Conservation (phyloP, 257 asterid species). For the Oldenlandia corymbosa region DNA sequence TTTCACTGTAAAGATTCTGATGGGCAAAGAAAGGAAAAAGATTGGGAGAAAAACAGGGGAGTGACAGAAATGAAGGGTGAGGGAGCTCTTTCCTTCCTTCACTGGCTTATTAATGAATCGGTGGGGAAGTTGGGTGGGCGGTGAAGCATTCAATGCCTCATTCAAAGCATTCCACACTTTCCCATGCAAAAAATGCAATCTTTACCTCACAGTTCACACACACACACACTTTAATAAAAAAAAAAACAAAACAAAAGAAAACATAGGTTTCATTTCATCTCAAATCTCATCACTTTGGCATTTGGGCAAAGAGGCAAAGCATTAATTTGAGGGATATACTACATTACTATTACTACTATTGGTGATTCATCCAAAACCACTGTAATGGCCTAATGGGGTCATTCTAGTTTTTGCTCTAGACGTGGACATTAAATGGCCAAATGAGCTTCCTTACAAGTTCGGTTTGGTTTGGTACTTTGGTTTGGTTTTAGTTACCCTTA, state of each 20-base stretch:
- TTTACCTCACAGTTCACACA: not conserved
- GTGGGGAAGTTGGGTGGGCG: constrained; percentile 35
- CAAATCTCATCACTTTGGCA: constrained; percentile 10
- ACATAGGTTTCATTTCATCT: constrained; percentile 3
- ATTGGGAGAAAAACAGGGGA: not conserved
- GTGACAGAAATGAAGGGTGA: too few relatives aligned
- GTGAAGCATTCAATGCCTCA: constrained; percentile 52
- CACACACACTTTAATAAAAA: too few relatives aligned
- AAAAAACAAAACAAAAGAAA: too few relatives aligned
- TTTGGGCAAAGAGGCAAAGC: constrained; percentile 10
- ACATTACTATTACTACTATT: too few relatives aligned
- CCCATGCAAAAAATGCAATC: constrained; percentile 24
- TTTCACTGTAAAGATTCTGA: not conserved
- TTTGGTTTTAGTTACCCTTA: too few relatives aligned
- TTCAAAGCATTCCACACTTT: constrained; percentile 51
- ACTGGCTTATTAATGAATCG: constrained; percentile 31
- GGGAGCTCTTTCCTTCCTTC: too few relatives aligned
- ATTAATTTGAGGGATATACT: not conserved
- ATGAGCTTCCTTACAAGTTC: not conserved
- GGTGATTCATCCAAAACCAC: not conserved
- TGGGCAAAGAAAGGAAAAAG: not conserved
- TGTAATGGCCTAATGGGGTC: not conserved
- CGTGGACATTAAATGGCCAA: constrained; percentile 1
- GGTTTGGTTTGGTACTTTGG: too few relatives aligned
- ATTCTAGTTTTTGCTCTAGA: not conserved